Base-by-base conservation (phyloP, 495 filamentous ascomycete genomes). In the Polyplosphaeria fusca region DNA sequence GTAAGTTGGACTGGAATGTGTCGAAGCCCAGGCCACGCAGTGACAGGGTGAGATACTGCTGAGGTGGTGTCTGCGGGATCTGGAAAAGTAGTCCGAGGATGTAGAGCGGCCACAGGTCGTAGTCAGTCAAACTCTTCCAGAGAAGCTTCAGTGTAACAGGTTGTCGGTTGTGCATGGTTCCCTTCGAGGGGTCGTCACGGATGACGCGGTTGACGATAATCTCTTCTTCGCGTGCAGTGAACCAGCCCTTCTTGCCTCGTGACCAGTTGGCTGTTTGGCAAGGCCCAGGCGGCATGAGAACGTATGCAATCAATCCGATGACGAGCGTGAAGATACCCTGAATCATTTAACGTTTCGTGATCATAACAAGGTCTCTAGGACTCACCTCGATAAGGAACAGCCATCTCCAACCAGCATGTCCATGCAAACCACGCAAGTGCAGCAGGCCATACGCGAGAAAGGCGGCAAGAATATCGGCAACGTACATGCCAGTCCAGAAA, bases 131-230 rank as follows among this genome's bases (percentile, higher is more conserved):
- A 2, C 77, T 74, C 16, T 77, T 59, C 75, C 78, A 82, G n/a
- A 89, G 73, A 19, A 77, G 67, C 24, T 69, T 80, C 0, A 74
- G 76, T 0, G 76, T 78, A 5, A 91, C 68, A 1, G 77, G 79
- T 69, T 89, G 82, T 13, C 56, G 67, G 52, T 80, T 80, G 52
- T 82, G 78, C 79, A 82, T 82, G 18, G 66, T 62, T 25, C 81
- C 80, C 67, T 88, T 88, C 46, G 76, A 79, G 0, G 86, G 86
- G 59, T 88, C 86, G 42, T 88, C 86, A 19, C 84, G 78, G 23
- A 90, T 70, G 2, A 89, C 76, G 2, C 87, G 79, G 55, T 88
- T 91, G 9, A 88, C 84, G 23, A 91, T 80, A 55, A 90, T 87
- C 2, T 70, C 76, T 25, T 64, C 55, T 47, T 66, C 63, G 4